Evolutionary conservation across 805 yeast genomes (phyloP).

Genomic region (Metschnikowia kofuensis): DNA sequence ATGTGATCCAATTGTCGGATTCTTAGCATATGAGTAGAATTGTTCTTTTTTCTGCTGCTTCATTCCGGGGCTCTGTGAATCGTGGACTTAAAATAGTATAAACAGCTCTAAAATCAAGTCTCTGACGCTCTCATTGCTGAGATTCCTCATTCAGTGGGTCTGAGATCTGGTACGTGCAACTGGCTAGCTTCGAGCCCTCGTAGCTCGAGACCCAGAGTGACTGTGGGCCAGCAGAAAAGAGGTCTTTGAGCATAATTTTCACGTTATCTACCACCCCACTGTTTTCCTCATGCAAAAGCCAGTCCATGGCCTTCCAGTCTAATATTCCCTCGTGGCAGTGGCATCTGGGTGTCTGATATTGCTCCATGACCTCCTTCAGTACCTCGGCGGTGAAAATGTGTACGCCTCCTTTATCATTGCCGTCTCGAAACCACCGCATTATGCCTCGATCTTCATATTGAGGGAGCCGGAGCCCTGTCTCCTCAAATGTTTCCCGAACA

Average conservation of each 20-base stretch:
- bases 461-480: constrained; percentile 34
- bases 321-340: constrained; percentile 40
- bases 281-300: constrained; percentile 36
- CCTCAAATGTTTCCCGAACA: constrained; percentile 40
- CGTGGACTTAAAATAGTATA: no score
- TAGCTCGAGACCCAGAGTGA: constrained; percentile 29
- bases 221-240: constrained; percentile 24
- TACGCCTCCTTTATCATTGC: constrained; percentile 32
- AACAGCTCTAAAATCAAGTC: no score
- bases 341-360: constrained; percentile 28
- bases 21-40: no score
- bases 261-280: constrained; percentile 42
- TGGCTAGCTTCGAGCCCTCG: constrained; percentile 9
- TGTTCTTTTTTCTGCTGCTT: no score
- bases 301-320: constrained; percentile 39
- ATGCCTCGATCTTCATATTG: constrained; percentile 33
- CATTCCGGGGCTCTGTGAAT: no score
- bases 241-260: constrained; percentile 21
- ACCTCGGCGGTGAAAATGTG: constrained; percentile 40
- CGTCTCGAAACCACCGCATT: constrained; percentile 32
- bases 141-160: no score
- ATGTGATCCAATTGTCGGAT: no score
- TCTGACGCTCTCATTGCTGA: no score
- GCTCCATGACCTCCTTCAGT: constrained; percentile 19
- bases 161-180: constrained; percentile 11